A percentile compares a stretch with the other conserved stretches of the same genome.
Conservation (phyloP, 306 rosid species). For the Prosopis cineraria region DNA sequence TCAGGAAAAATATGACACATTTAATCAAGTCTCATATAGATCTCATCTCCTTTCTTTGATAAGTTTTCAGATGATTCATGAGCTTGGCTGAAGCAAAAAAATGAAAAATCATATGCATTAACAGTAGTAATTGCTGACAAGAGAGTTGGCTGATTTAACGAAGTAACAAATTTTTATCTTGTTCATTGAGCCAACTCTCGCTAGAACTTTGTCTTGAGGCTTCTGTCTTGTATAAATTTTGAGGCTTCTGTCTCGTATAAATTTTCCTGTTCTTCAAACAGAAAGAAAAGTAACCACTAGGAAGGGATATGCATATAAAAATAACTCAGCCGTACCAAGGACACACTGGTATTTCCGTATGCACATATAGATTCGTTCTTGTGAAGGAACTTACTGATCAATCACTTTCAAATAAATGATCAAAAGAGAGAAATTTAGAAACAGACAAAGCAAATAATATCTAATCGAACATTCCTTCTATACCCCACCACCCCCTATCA, state of each 20-base stretch:
- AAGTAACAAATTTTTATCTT: neutral
- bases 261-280: neutral
- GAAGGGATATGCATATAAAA: constrained; percentile 1
- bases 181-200: neutral
- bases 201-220: neutral
- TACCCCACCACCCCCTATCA: constrained; percentile 25
- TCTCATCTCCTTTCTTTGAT: neutral
- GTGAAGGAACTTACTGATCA: constrained; percentile 36
- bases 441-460: constrained; percentile 33
- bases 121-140: neutral
- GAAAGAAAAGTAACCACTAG: neutral
- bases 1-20: neutral
- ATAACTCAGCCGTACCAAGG: constrained; percentile 59
- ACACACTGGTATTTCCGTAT: constrained; percentile 47
- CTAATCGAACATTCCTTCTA: constrained; percentile 52
- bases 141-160: neutral
- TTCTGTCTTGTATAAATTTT: neutral
- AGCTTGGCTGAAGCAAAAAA: neutral
- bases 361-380: constrained; percentile 58
- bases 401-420: constrained; percentile 51
- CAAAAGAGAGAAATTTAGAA: constrained; percentile 21
- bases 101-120: neutral
- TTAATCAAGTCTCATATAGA: neutral
- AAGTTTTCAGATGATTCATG: neutral
- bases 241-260: neutral